phyloP scores from a whole-genome alignment of 2,329 filamentous ascomycete genomes.

The Alternaria brassicicola region DNA sequence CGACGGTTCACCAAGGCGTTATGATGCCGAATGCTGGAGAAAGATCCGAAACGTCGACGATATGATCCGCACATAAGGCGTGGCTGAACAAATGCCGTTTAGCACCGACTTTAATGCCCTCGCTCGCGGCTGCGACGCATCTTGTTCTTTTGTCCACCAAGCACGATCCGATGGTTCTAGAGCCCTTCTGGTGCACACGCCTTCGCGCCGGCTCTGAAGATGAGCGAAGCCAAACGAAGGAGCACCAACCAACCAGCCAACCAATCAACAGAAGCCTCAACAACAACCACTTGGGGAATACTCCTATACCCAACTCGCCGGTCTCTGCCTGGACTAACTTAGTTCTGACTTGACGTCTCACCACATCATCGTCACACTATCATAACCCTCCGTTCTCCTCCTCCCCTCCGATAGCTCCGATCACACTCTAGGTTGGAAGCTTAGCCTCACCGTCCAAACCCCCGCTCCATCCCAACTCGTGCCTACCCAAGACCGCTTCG shows the following conservation, averaged over 20 bases:
- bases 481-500: background rate
- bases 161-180: background rate
- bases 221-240: background rate
- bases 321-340: background rate
- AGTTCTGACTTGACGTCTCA: background rate
- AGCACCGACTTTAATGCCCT: background rate
- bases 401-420: background rate
- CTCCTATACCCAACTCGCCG: background rate
- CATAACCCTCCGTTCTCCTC: background rate
- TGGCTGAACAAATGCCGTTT: background rate
- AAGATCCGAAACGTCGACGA: background rate
- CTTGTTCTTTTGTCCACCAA: background rate
- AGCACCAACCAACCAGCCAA: background rate
- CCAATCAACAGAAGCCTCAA: background rate
- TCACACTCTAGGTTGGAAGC: background rate
- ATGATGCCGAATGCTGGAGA: constrained; percentile 2
- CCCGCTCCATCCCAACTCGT: background rate
- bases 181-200: background rate
- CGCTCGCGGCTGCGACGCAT: background rate
- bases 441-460: background rate
- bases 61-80: background rate
- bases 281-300: background rate
- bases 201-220: background rate
- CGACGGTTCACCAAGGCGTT: background rate
- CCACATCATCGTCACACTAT: background rate